These are phyloP conservation scores for Wakefieldia striispora DNA, from an alignment of 768 basidiomycete species.

Conservation along the genomic window DNA sequence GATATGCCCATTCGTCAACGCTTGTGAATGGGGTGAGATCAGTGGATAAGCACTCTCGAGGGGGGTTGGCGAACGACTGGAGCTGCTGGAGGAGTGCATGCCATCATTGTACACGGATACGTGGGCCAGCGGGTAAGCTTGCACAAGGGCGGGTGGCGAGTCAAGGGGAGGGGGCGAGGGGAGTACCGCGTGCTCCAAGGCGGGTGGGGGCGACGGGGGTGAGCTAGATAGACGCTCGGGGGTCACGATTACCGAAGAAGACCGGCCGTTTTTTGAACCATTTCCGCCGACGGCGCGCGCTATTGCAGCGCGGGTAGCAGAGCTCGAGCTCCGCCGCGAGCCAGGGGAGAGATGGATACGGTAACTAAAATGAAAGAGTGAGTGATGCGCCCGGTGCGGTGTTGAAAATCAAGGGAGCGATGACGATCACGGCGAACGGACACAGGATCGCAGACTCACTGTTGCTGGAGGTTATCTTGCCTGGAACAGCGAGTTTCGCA, in stretches of 20 bases:
- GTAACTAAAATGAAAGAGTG: slow-evolving; percentile 45
- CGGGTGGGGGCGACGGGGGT: slow-evolving; percentile 37
- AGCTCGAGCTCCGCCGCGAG: slow-evolving; percentile 61
- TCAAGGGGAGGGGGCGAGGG: slow-evolving; percentile 43
- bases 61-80: slow-evolving; percentile 46
- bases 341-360: slow-evolving; percentile 81
- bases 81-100: slow-evolving; percentile 34
- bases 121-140: slow-evolving; percentile 33
- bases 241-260: slow-evolving; percentile 23
- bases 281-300: slow-evolving; percentile 38
- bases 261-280: slow-evolving; percentile 24
- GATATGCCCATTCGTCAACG: slow-evolving; percentile 37
- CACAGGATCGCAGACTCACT: too few relatives aligned
- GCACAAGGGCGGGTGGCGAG: slow-evolving; percentile 53
- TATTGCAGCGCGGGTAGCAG: slow-evolving; percentile 55
- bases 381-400: slow-evolving; percentile 15
- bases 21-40: slow-evolving; percentile 32
- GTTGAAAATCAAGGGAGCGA: not conserved
- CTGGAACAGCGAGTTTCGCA: slow-evolving; percentile 89
- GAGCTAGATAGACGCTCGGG: slow-evolving; percentile 27
- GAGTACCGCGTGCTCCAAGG: slow-evolving; percentile 42
- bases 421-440: too few relatives aligned
- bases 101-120: slow-evolving; percentile 24
- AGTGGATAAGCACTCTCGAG: slow-evolving; percentile 43
- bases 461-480: slow-evolving; percentile 77